These are phyloP conservation scores for Heliamphora exappendiculata DNA, from an alignment of 148 eudicot species.

Conservation along the genomic window DNA sequence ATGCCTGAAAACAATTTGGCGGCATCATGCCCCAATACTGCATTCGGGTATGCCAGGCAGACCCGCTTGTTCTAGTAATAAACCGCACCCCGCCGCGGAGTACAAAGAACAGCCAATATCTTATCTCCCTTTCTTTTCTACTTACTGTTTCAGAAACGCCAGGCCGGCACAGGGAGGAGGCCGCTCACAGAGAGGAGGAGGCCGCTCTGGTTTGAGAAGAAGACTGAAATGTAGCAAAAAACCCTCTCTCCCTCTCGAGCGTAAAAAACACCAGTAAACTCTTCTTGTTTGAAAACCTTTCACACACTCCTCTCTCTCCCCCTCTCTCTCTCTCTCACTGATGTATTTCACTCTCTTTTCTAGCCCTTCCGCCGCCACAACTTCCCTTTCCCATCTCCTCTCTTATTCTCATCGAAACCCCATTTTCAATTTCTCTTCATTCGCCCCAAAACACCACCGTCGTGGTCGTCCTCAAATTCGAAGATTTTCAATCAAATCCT, in stretches of 20 bases:
- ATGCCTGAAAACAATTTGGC: no score
- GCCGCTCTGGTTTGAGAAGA: background rate
- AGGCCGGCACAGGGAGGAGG: background rate
- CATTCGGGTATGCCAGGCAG: no score
- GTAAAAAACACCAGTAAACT: no score
- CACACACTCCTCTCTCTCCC: no score
- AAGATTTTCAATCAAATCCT: constrained; percentile 6
- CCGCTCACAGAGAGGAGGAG: background rate
- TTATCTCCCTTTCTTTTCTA: no score
- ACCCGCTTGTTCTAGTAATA: no score
- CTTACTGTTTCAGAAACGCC: no score
- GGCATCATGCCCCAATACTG: no score
- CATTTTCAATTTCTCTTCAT: constrained; percentile 1
- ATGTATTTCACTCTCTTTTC: constrained; percentile 14
- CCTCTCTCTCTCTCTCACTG: constrained; percentile 1
- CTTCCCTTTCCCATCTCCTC: background rate
- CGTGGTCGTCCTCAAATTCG: constrained; percentile 10
- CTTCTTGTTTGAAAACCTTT: no score
- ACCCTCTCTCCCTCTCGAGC: no score
- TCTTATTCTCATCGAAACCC: background rate
- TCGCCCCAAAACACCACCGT: background rate
- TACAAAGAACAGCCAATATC: no score
- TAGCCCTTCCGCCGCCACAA: background rate
- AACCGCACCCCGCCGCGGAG: no score
- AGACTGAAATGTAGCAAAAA: background rate